Base-by-base conservation (phyloP, 2,329 filamentous ascomycete species). In the Monilinia polystroma region DNA sequence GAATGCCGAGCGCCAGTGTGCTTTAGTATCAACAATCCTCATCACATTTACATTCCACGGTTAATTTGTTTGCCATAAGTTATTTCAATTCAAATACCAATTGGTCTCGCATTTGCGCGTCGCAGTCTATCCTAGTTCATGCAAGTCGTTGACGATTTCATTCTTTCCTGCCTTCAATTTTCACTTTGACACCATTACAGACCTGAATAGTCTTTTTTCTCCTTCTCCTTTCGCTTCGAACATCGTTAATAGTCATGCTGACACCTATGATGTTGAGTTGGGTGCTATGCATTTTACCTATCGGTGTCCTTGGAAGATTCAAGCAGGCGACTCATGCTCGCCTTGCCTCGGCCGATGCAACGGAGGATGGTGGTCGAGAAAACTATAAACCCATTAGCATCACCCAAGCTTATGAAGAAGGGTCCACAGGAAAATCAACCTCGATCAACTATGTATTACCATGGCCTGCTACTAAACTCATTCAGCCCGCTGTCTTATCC, bases 401-500 rank as follows among this genome's bases (percentile, higher is more conserved):
- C 6, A 43, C 26, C 20, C 51, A 49, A 38, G 7, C 14, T 23
- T 60, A 29, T 56, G 60, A 52, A 67, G 29, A 58, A 53, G 57
- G 45, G 8, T 38, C n/a, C 2, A 51, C 45, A 38, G 45, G 20
- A 14, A 7, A 20, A 18, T 57, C 47, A 59, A 20, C 53, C 53
- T 60, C 58, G 60, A 63, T 66, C 59, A 56, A 66, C 1, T 69
- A 63, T 47, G 60, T 62, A 11, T 66, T 73, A 23, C 63, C 68
- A 12, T 58, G 65, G 26, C 68, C 69, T 18, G 55, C 68, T 29
- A 45, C 66, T 29, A 55, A 53, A 6, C 45, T 67, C 35, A 68
- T 68, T 38, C 58, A 41, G 23, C 66, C 69, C 8, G 62, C 52
- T 14, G 10, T 55, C 32, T 68, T 67, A 20, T 70, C 56, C 11